Conservation (phyloP, 148 eudicot genomes). For the Fagopyrum esculentum region DNA sequence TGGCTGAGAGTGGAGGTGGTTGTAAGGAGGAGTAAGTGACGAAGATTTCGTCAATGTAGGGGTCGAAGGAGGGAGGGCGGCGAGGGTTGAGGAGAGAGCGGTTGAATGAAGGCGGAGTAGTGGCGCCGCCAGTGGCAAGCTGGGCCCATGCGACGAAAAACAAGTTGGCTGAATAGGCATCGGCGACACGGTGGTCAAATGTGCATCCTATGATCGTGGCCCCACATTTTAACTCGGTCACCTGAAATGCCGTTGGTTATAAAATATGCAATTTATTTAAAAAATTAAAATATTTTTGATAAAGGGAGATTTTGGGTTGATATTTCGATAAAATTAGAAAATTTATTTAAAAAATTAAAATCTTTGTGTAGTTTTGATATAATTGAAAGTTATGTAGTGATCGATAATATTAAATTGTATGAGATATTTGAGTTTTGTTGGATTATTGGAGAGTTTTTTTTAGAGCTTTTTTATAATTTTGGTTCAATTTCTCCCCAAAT, state of each 20-base stretch:
- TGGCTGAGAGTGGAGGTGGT: background rate
- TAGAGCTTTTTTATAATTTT: too few species aligned
- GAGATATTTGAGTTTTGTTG: too few species aligned
- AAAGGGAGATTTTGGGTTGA: too few species aligned
- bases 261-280: too few species aligned
- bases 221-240: conserved; percentile 31
- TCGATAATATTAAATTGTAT: too few species aligned
- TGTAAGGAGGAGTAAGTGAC: conserved; percentile 21
- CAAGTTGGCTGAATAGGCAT: conserved; percentile 51
- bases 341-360: too few species aligned
- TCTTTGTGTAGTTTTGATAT: too few species aligned
- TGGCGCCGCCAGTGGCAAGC: conserved; percentile 19
- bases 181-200: conserved; percentile 44
- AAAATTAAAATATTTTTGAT: too few species aligned
- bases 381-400: too few species aligned
- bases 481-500: too few species aligned
- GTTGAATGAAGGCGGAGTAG: conserved; percentile 27
- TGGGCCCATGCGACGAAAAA: conserved; percentile 53
- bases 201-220: conserved; percentile 42
- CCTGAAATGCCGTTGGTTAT: background rate
- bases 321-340: too few species aligned
- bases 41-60: conserved; percentile 19
- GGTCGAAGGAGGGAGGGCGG: conserved; percentile 20
- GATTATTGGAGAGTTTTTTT: too few species aligned
- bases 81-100: conserved; percentile 45